Conservation (phyloP, 306 rosid genomes). For the Oemleria cerasiformis region DNA sequence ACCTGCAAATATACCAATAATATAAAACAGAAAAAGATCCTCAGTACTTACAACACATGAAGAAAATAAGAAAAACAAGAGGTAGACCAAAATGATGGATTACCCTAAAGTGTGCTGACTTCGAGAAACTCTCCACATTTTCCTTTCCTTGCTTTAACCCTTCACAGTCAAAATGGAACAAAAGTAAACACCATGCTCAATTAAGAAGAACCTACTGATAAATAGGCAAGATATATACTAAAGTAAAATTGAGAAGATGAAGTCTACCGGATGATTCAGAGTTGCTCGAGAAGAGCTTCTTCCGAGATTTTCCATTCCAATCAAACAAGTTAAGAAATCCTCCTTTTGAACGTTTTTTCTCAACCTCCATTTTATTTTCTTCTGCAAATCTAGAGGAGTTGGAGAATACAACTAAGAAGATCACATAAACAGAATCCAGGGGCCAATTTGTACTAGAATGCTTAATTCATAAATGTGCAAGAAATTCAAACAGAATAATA, state of each 20-base stretch:
- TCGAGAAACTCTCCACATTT: conserved; percentile 47
- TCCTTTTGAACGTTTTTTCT: conserved; percentile 81
- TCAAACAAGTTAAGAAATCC: conserved; percentile 85
- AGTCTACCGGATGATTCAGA: conserved; percentile 52
- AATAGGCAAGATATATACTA: background rate
- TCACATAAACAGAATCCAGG: conserved; percentile 5
- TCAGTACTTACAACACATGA: background rate
- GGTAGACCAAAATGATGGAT: conserved; percentile 13
- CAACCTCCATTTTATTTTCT: conserved; percentile 51
- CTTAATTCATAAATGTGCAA: conserved; percentile 10
- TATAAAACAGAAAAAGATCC: background rate
- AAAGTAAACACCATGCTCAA: conserved; percentile 15
- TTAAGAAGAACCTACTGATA: conserved; percentile 4
- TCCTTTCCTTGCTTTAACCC: conserved; percentile 59
- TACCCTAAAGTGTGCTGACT: conserved; percentile 49
- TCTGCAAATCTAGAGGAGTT: conserved; percentile 23
- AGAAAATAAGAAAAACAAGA: background rate
- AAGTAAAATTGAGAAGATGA: background rate
- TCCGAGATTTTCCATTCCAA: conserved; percentile 92
- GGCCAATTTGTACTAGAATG: conserved; percentile 7
- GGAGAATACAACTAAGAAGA: background rate
- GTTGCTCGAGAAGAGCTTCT: conserved; percentile 50
- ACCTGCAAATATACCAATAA: conserved; percentile 41
- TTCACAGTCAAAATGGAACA: conserved; percentile 33
- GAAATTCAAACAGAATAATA: background rate